phyloP scores from a whole-genome alignment of 2,329 filamentous ascomycete species.

The Apiospora malaysiana region DNA sequence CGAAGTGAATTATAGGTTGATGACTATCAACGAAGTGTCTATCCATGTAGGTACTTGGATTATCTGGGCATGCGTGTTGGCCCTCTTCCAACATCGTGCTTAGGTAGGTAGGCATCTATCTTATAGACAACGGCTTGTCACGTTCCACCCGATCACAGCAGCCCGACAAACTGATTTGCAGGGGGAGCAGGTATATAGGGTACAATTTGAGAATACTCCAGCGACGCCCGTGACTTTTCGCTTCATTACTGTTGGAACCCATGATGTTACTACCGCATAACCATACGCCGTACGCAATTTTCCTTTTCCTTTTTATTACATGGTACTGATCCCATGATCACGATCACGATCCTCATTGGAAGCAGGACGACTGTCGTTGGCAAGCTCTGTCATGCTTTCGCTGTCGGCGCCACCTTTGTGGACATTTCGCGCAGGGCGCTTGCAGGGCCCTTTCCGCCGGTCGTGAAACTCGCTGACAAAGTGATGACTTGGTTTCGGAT shows the following conservation, averaged over 20 bases:
- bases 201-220: too few species aligned
- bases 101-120: not conserved
- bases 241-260: not conserved
- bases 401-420: conserved; percentile 49
- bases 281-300: not conserved
- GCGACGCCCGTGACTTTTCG: not conserved
- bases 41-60: not conserved
- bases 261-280: not conserved
- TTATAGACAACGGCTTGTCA: not conserved
- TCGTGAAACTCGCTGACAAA: conserved; percentile 30
- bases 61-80: not conserved
- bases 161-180: not conserved
- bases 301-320: not conserved
- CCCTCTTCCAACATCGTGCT: not conserved
- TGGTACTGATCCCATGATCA: conserved; percentile 19
- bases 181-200: not conserved
- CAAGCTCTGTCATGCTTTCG: conserved; percentile 59
- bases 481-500: conserved; percentile 30
- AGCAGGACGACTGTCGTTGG: conserved; percentile 41
- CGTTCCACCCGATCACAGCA: not conserved
- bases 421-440: conserved; percentile 29
- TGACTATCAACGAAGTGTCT: not conserved
- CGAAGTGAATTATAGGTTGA: not conserved
- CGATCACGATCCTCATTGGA: conserved; percentile 41
- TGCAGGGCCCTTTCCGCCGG: conserved; percentile 40